Base-by-base conservation (phyloP, 2,329 filamentous ascomycete species). In the Fusarium robinianum region DNA sequence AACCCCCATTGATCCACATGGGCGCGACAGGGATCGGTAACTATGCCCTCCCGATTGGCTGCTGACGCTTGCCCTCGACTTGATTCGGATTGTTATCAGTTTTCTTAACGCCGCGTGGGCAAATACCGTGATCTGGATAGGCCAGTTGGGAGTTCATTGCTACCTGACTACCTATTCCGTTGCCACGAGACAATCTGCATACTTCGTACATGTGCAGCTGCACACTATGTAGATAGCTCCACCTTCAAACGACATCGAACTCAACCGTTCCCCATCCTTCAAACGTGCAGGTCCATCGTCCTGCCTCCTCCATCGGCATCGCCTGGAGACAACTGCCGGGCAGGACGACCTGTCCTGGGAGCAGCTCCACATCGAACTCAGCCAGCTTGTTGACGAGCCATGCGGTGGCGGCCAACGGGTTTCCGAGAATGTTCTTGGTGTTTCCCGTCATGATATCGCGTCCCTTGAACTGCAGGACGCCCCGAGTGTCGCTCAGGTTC, bases 281-380 rank as follows among this genome's bases (percentile, higher is more conserved):
- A 21, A 58, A 62, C 15, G 35, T 48, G 32, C 59, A 61, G 15
- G 46, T 47, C 56, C 56, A 61, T 17, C 46, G 46, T 1, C 58
- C 58, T 8, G 41, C 6, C 17, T 54, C 40, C 7, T 49, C 41
- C 57, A 60, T 60, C 4, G 55, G 55, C 30, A 62, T 51, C 2
- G 60, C 60, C 40, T 49, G 36, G 17, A 61, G 37, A 31, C 60
- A 62, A 27, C 58, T 62, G 7, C 57, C 55, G 6, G 60, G 60
- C 10, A 63, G 32, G 14, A 61, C 52, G 5, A 62, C 45, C 26
- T 60, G 54, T 1, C 60, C 58, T 11, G 59, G 45, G 10, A 46
- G 30, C 12, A 62, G 53, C 23, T 52, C 56, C 10, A 62, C 44
- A 27, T 57, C 56, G 10, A 49, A 63, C 16, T 44, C 51, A 11